Conservation (phyloP, 2,329 filamentous ascomycete species). For the Byssothecium circinans region DNA sequence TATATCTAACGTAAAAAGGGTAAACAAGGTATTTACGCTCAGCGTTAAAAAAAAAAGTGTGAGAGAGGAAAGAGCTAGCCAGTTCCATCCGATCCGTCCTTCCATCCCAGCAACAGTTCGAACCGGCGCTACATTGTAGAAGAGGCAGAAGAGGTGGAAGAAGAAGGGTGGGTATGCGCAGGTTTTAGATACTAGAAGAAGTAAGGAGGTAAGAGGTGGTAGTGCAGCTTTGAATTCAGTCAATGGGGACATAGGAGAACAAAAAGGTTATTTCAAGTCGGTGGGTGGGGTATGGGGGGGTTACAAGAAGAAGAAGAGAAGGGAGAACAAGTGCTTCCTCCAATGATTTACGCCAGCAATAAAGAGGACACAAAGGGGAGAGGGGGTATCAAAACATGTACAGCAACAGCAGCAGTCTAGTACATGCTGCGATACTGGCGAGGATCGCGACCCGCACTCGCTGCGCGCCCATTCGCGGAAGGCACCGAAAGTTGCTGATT, state of each 20-base stretch:
- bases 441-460: constrained; percentile 35
- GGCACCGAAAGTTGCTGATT: constrained; percentile 28
- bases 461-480: constrained; percentile 35
- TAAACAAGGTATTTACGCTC: no score
- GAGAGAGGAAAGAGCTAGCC: no score
- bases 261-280: no score
- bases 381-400: constrained; percentile 1
- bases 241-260: constrained; percentile 17
- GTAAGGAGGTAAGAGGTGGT: background rate
- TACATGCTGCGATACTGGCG: constrained; percentile 27
- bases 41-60: no score
- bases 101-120: background rate
- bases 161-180: constrained; percentile 19
- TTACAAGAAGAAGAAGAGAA: constrained; percentile 1
- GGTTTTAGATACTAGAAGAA: constrained; percentile 4
- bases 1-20: no score
- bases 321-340: background rate
- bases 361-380: background rate
- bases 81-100: background rate
- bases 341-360: background rate
- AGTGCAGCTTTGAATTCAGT: background rate
- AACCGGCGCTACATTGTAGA: constrained; percentile 1
- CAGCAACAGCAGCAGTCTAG: no score
- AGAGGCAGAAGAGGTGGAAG: constrained; percentile 6
- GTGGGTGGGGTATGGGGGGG: constrained; percentile 6